Evolutionary conservation across 352 stramenopile genomes (phyloP).

Genomic region (Globisporangium camurandrum): DNA sequence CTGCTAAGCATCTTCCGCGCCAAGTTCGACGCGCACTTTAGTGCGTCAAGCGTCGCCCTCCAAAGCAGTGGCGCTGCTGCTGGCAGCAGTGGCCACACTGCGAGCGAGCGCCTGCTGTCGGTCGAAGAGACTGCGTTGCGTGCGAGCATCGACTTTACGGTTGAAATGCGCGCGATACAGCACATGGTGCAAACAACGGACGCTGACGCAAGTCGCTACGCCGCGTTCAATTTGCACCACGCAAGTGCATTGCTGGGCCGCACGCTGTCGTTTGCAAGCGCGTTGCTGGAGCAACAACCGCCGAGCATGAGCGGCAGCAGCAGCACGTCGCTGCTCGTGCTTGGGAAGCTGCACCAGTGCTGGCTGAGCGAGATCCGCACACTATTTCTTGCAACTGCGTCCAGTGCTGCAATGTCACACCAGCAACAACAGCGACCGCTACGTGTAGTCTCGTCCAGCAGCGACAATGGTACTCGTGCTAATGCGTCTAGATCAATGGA

Average conservation of each 20-base stretch:
- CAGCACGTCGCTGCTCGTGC: constrained; percentile 26
- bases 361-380: constrained; percentile 48
- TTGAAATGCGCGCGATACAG: constrained; percentile 21
- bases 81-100: background rate
- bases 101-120: constrained; percentile 17
- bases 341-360: constrained; percentile 53
- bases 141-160: constrained; percentile 38
- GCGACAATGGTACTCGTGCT: background rate
- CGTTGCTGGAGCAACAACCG: too few relatives aligned
- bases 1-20: constrained; percentile 40
- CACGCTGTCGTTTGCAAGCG: constrained; percentile 22
- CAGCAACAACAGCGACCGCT: background rate
- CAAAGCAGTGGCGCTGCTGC: background rate
- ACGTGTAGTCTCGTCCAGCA: too few relatives aligned
- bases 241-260: constrained; percentile 28
- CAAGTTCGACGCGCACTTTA: constrained; percentile 31
- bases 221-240: constrained; percentile 51
- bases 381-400: constrained; percentile 31
- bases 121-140: constrained; percentile 42
- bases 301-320: constrained; percentile 2
- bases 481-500: too few relatives aligned
- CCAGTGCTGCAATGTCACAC: background rate
- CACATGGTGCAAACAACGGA: background rate
- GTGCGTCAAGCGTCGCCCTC: background rate
- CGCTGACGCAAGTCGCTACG: constrained; percentile 6